phyloP scores from a whole-genome alignment of 192 early-diverging fungal species.

The Coemansia sp. region DNA sequence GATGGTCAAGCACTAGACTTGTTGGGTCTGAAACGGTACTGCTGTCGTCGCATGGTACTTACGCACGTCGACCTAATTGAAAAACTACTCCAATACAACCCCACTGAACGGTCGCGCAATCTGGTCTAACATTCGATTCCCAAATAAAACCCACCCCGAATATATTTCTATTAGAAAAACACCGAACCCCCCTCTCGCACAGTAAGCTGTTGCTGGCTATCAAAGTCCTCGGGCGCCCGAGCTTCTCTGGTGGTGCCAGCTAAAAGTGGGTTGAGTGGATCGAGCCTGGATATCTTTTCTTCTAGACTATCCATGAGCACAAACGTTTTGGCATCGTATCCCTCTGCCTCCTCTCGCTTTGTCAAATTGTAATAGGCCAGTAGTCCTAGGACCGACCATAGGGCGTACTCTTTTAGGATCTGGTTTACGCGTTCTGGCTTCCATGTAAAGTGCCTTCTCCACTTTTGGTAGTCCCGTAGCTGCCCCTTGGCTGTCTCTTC shows the following conservation, averaged over 20 bases:
- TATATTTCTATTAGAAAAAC: not conserved
- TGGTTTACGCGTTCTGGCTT: slow-evolving; percentile 7
- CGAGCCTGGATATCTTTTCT: slow-evolving; percentile 19
- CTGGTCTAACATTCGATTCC: not conserved
- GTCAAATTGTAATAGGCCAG: slow-evolving; percentile 38
- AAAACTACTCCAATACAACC: slow-evolving; percentile 94
- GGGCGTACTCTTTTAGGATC: slow-evolving; percentile 30
- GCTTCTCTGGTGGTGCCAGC: slow-evolving; percentile 12
- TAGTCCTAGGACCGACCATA: slow-evolving; percentile 37
- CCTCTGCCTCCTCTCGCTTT: slow-evolving; percentile 26
- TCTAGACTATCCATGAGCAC: slow-evolving; percentile 33
- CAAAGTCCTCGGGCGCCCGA: not conserved
- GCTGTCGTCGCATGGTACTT: slow-evolving; percentile 97
- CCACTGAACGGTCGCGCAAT: slow-evolving; percentile 16
- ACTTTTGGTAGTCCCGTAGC: slow-evolving; percentile 36
- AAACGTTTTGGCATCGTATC: slow-evolving; percentile 35
- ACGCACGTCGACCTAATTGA: slow-evolving; percentile 98
- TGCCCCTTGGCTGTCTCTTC: slow-evolving; percentile 35
- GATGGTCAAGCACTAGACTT: slow-evolving; percentile 71
- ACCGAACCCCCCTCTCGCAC: not conserved
- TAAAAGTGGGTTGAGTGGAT: slow-evolving; percentile 25
- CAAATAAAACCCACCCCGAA: not conserved
- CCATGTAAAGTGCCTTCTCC: slow-evolving; percentile 46
- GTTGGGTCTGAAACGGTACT: slow-evolving; percentile 83
- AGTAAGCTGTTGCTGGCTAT: too few species aligned